Evolutionary conservation across 2,329 filamentous ascomycete species (phyloP), one percentile per base, ranked within the genome.

Genomic region (Trichocomaceae sp.): DNA sequence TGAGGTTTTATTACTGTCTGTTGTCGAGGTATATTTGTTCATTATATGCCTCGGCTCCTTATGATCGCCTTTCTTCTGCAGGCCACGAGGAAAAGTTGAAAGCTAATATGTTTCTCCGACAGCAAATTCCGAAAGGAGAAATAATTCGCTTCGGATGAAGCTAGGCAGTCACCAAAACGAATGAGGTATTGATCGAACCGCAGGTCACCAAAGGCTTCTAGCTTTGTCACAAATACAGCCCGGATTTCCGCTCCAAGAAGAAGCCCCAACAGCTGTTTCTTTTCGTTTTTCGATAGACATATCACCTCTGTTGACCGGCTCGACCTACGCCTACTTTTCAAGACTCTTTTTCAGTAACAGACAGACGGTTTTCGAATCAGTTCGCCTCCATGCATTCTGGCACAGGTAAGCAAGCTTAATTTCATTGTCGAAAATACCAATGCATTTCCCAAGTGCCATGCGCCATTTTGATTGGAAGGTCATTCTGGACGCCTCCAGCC

Each of bases 401-500:
- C 20, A 39, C 47, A 15, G 51, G 51, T 53, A 47, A 53, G 51
- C 51, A n/a, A n/a, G n/a, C n/a, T n/a, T 53, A 41, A 47, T 46
- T 52, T 47, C 15, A 29, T 47, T 29, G 5, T 46, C 44, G 20
- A 15, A 47, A 46, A 17, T 37, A 41, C 49, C 29, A 23, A 44
- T 5, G 2, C 19, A 23, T 17, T 51, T 41, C 26, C n/a, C 49
- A 19, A 51, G 42, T 29, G 23, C 23, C 47, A 48, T 22, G 8
- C 35, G 9, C 26, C 31, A 31, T 17, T 33, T 52, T 56, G 35
- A 53, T 50, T 53, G 31, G 55, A 57, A 55, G 52, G 56, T 20
- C 52, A 57, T 54, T 52, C 15, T 54, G 45, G 56, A 42, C 56
- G 56, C 47, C 47, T 22, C 39, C 33, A 46, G 44, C 31, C 3